These are phyloP conservation scores for Candida adriatica DNA, from an alignment of 805 yeast species.

Conservation along the genomic window DNA sequence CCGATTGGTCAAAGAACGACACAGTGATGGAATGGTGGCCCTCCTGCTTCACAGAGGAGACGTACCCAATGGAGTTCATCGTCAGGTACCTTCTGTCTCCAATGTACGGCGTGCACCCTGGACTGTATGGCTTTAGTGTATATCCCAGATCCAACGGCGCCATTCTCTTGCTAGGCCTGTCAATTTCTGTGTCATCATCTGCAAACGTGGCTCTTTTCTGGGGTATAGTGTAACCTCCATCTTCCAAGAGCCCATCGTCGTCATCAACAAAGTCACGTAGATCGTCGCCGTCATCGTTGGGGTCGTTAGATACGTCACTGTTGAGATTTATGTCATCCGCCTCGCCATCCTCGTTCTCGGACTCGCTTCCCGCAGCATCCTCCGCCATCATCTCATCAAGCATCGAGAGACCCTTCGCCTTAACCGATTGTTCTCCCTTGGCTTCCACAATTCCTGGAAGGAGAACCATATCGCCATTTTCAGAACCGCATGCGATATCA, in stretches of 20 bases:
- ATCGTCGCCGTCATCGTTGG: constrained; percentile 20
- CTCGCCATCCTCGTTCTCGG: constrained; percentile 19
- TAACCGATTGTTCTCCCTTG: constrained; percentile 13
- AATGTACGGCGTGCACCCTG: constrained; percentile 81
- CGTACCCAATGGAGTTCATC: constrained; percentile 76
- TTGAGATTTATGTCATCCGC: constrained; percentile 24
- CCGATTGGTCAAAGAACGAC: constrained; percentile 73
- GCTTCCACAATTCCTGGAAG: constrained; percentile 23
- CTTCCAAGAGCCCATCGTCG: constrained; percentile 57
- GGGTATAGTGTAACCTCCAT: constrained; percentile 38
- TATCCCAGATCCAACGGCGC: constrained; percentile 12
- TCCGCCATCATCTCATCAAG: constrained; percentile 15
- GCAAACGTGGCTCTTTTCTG: constrained; percentile 13
- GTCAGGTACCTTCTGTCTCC: constrained; percentile 67
- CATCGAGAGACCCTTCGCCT: constrained; percentile 3
- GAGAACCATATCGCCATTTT: constrained; percentile 33
- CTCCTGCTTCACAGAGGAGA: constrained; percentile 63
- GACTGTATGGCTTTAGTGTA: constrained; percentile 60
- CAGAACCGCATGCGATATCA: constrained; percentile 29
- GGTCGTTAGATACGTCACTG: constrained; percentile 20
- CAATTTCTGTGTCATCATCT: constrained; percentile 2
- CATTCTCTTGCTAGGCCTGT: background rate
- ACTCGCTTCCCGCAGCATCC: constrained; percentile 25
- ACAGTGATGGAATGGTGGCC: constrained; percentile 71
- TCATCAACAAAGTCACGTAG: constrained; percentile 33